These are phyloP conservation scores for Phytopythium litorale DNA, from an alignment of 352 stramenopile species.

Conservation along the genomic window DNA sequence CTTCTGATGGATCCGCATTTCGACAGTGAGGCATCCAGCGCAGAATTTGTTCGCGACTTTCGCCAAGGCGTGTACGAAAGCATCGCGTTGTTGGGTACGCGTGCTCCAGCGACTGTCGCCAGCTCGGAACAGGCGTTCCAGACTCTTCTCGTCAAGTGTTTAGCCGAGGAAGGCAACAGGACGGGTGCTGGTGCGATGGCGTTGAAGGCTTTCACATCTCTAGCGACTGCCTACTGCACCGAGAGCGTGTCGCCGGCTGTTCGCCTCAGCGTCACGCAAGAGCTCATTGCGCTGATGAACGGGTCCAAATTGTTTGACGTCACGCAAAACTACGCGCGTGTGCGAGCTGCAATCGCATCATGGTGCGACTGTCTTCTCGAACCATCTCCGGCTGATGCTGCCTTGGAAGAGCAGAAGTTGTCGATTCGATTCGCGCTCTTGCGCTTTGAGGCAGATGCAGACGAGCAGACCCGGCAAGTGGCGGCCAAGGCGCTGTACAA, in stretches of 20 bases:
- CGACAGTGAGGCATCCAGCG: constrained; percentile 40
- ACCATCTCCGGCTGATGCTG: constrained; percentile 1
- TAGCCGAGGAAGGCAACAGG: constrained; percentile 47
- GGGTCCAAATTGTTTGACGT: constrained; percentile 58
- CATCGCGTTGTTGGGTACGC: constrained; percentile 36
- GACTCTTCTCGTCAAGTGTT: constrained; percentile 59
- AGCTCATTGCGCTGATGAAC: constrained; percentile 51
- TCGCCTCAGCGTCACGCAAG: constrained; percentile 33
- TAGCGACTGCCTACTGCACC: constrained; percentile 37
- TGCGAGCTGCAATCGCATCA: constrained; percentile 49
- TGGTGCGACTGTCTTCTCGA: constrained; percentile 52
- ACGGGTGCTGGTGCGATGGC: constrained; percentile 50
- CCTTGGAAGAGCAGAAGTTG: constrained; percentile 21
- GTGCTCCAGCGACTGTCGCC: constrained; percentile 37
- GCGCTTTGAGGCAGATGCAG: constrained; percentile 27
- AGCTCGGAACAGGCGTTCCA: constrained; percentile 67
- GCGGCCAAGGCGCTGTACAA: constrained; percentile 38
- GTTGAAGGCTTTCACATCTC: constrained; percentile 56
- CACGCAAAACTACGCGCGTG: constrained; percentile 55
- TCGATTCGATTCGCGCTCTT: constrained; percentile 62
- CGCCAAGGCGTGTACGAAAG: constrained; percentile 61
- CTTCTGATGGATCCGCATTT: constrained; percentile 56
- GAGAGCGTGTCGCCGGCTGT: constrained; percentile 20
- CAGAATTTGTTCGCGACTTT: constrained; percentile 46
- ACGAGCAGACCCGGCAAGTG: constrained; percentile 39